Percentiles rank a stretch among this genome's conserved stretches.
These are phyloP conservation scores for Nephelium lappaceum DNA, from an alignment of 345 rosid genomes.

Conservation along the genomic window DNA sequence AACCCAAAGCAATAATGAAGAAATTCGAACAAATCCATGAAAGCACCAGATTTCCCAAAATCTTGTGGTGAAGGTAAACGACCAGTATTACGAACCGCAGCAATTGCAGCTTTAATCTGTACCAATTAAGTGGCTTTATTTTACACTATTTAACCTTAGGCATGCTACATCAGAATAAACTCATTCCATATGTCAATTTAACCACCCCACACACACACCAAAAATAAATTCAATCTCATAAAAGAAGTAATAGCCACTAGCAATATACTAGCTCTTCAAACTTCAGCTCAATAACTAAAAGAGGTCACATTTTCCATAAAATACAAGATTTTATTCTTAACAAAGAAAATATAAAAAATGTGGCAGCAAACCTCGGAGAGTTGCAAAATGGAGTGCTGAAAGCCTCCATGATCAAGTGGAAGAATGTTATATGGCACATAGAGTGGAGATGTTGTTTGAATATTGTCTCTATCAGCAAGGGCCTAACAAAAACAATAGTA, in stretches of 20 bases:
- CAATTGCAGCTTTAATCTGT: conserved; percentile 86
- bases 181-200: neutral
- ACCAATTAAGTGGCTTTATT: conserved; percentile 20
- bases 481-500: conserved; percentile 48
- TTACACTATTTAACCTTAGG: conserved; percentile 1
- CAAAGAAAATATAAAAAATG: conserved; percentile 20
- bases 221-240: neutral
- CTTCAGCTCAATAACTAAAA: conserved; percentile 5
- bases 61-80: conserved; percentile 62
- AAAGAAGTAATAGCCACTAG: conserved; percentile 3
- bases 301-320: neutral
- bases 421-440: conserved; percentile 89
- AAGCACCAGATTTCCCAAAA: conserved; percentile 48
- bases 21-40: conserved; percentile 73
- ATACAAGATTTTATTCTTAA: neutral
- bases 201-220: neutral
- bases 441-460: conserved; percentile 55
- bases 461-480: conserved; percentile 57
- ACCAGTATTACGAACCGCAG: conserved; percentile 59
- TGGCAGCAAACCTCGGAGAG: conserved; percentile 69
- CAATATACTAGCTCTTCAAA: conserved; percentile 11
- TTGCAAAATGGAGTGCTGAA: conserved; percentile 84
- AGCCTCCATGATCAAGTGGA: conserved; percentile 82
- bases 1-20: conserved; percentile 83
- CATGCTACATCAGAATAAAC: conserved; percentile 17